Evolutionary conservation across 331 rosid genomes (phyloP).

Genomic region (Prunus yedoensis): DNA sequence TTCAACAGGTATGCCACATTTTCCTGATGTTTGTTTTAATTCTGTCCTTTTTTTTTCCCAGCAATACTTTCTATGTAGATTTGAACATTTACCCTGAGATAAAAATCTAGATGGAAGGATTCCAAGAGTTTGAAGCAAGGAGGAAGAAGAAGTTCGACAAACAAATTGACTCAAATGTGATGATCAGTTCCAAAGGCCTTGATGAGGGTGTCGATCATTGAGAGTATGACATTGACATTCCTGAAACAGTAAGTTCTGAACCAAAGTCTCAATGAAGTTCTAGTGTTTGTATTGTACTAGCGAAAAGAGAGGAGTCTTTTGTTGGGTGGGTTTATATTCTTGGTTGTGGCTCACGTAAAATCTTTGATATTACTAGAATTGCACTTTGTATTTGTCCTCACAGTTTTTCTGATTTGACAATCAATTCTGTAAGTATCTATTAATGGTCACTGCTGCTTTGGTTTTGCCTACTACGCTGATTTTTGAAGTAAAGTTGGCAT

Average conservation of each 20-base stretch:
- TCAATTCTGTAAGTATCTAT: too few species aligned
- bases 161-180: conserved; percentile 90
- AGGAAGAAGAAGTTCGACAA: conserved; percentile 95
- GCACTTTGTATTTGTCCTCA: too few species aligned
- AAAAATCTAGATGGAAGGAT: conserved; percentile 73
- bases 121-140: conserved; percentile 90
- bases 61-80: conserved; percentile 19
- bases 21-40: neutral
- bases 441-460: neutral
- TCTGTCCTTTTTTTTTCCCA: neutral
- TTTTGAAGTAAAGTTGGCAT: neutral
- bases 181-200: conserved; percentile 92
- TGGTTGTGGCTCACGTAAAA: neutral
- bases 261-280: neutral
- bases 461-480: neutral
- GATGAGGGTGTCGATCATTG: conserved; percentile 91
- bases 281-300: neutral
- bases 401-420: too few species aligned
- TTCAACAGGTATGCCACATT: conserved; percentile 68
- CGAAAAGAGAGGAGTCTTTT: neutral
- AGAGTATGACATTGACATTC: conserved; percentile 15
- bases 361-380: too few species aligned
- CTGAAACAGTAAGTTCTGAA: neutral
- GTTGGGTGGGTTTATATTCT: neutral
- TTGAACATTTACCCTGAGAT: conserved; percentile 13